Conservation (phyloP, 2,329 filamentous ascomycete species). For the Fusarium veterinarium region DNA sequence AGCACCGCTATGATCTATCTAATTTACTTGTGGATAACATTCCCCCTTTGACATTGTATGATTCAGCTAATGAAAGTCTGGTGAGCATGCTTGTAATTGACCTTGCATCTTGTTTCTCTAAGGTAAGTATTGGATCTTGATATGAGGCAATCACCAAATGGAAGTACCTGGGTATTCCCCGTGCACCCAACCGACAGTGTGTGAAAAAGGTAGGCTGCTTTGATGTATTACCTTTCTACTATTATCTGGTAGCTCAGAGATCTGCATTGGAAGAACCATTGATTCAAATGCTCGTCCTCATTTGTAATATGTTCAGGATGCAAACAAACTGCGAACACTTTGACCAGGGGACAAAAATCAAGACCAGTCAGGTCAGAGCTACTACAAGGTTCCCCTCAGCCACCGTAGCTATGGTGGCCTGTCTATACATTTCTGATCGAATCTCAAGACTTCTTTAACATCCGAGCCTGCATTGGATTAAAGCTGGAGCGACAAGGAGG, state of each 20-base stretch:
- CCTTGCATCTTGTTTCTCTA: neutral
- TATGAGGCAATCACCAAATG: neutral
- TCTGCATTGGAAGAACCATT: neutral
- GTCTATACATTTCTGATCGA: neutral
- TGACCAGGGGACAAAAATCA: neutral
- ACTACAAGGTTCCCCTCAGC: neutral
- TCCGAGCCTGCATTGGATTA: neutral
- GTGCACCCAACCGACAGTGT: too few species aligned
- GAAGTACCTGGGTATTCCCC: too few species aligned
- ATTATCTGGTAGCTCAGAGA: neutral
- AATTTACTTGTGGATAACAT: fast-evolving
- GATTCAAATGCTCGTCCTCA: neutral
- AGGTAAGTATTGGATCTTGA: neutral
- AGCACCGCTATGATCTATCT: neutral
- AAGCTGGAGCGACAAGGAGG: too few species aligned
- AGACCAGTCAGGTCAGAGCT: too few species aligned
- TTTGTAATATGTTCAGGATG: neutral
- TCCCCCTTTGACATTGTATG: fast-evolving
- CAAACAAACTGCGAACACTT: too few species aligned
- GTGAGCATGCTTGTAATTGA: too few species aligned
- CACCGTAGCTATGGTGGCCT: neutral
- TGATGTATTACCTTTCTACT: neutral
- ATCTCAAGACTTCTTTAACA: too few species aligned
- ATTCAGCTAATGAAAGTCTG: neutral
- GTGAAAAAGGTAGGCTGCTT: neutral